Evolutionary conservation across 2,329 filamentous ascomycete genomes (phyloP).

Genomic region (Aspergillaceae sp.): DNA sequence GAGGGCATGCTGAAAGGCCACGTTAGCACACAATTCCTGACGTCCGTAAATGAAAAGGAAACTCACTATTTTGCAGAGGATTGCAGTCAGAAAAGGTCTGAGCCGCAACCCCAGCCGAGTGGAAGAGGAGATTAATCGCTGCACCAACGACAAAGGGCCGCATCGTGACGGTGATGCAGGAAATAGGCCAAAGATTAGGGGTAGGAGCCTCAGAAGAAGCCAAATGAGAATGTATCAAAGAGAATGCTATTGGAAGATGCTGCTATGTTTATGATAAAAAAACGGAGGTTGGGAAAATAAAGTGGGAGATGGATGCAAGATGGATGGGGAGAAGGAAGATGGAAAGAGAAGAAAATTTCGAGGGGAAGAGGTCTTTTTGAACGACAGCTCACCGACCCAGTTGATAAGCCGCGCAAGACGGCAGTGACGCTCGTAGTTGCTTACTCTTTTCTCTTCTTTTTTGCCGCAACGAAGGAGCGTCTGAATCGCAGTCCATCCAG

Average conservation of each 20-base stretch:
- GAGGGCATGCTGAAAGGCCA: constrained; percentile 50
- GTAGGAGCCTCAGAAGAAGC: neutral
- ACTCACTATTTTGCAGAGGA: constrained; percentile 32
- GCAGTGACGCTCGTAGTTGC: too few relatives aligned
- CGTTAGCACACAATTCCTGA: neutral
- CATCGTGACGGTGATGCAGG: constrained; percentile 20
- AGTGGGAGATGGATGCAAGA: neutral
- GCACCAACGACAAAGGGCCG: constrained; percentile 18
- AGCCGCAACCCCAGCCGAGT: constrained; percentile 22
- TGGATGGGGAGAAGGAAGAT: neutral
- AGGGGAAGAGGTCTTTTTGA: too few relatives aligned
- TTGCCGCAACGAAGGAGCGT: too few relatives aligned
- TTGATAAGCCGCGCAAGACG: too few relatives aligned
- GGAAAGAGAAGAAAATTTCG: constrained; percentile 61
- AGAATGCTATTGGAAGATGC: neutral
- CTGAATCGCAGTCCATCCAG: constrained; percentile 5
- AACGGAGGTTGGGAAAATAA: neutral
- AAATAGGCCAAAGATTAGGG: constrained; percentile 1
- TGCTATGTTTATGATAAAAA: neutral
- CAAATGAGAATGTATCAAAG: neutral
- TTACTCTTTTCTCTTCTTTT: too few relatives aligned
- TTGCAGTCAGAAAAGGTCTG: constrained; percentile 41
- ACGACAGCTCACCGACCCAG: neutral
- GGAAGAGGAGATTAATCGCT: constrained; percentile 21
- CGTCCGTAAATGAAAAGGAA: neutral